Percentiles rank a stretch among this genome's conserved stretches.
These are phyloP conservation scores for Huiozyma naganishii DNA, from an alignment of 805 yeast genomes.

Conservation along the genomic window DNA sequence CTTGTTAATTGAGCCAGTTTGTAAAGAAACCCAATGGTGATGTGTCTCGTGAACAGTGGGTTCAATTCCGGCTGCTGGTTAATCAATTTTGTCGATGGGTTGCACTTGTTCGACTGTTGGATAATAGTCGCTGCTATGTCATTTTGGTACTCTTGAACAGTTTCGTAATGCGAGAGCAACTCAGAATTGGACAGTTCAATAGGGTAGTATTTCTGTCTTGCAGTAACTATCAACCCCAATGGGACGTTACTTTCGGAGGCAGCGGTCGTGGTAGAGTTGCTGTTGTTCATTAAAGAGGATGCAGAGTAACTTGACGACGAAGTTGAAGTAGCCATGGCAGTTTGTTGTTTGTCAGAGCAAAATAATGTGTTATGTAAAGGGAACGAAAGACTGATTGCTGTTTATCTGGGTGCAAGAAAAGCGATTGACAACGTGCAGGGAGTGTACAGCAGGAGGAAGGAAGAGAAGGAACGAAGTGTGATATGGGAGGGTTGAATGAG, in stretches of 20 bases:
- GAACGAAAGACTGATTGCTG: too few relatives aligned
- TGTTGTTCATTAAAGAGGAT: neutral
- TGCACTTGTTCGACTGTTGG: slow-evolving; percentile 30
- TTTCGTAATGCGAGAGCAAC: slow-evolving; percentile 34
- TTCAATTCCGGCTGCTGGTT: slow-evolving; percentile 82
- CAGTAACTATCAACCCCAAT: slow-evolving; percentile 30
- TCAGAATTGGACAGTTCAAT: slow-evolving; percentile 40
- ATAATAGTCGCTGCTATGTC: slow-evolving; percentile 36
- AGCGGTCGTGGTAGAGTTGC: neutral
- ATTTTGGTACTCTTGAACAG: slow-evolving; percentile 40
- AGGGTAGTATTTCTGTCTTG: slow-evolving; percentile 42
- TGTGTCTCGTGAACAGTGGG: slow-evolving; percentile 54
- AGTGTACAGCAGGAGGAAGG: too few relatives aligned
- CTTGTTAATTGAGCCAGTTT: slow-evolving; percentile 53
- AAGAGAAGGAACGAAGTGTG: too few relatives aligned
- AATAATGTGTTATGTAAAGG: too few relatives aligned
- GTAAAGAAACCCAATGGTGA: slow-evolving; percentile 67
- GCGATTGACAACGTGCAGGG: too few relatives aligned
- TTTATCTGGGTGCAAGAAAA: too few relatives aligned
- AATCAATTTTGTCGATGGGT: slow-evolving; percentile 54
- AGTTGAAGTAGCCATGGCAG: slow-evolving; percentile 2
- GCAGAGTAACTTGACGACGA: slow-evolving; percentile 2
- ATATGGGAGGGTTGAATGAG: too few relatives aligned
- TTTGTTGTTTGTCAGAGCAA: neutral
- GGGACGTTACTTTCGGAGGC: neutral